Conservation (phyloP, 371 early-diverging fungal genomes). For the Circinella minor region DNA sequence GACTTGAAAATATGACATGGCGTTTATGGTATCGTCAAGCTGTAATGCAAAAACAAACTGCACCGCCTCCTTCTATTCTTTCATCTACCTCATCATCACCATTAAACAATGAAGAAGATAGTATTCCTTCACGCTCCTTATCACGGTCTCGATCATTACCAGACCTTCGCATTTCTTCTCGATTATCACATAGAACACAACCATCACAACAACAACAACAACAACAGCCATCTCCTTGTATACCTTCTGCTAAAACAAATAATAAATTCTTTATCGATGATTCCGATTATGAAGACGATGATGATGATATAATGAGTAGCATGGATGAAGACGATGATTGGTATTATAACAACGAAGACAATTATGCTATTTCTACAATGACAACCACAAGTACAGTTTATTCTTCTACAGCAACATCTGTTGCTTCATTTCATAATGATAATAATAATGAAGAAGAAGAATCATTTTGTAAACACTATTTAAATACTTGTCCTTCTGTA, state of each 20-base stretch:
- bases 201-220: constrained; percentile 1
- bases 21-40: constrained; percentile 44
- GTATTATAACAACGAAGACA: neutral
- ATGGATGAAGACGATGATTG: constrained; percentile 13
- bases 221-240: neutral
- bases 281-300: constrained; percentile 14
- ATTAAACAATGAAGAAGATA: neutral
- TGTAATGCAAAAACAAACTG: constrained; percentile 20
- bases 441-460: neutral
- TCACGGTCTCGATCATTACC: constrained; percentile 18
- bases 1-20: constrained; percentile 57
- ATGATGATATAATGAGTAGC: constrained; percentile 8
- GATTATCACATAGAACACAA: constrained; percentile 7
- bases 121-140: constrained; percentile 3
- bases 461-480: constrained; percentile 14
- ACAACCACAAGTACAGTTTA: neutral
- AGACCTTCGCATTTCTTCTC: constrained; percentile 3
- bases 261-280: constrained; percentile 19
- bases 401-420: constrained; percentile 17
- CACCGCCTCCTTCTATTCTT: constrained; percentile 11
- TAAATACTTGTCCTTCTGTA: neutral
- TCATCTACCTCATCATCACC: constrained; percentile 6
- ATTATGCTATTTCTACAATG: too few species aligned
- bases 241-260: neutral
- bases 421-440: constrained; percentile 4